These are phyloP conservation scores for Pulveroboletus sp. DNA, from an alignment of 768 basidiomycete species.

Conservation along the genomic window DNA sequence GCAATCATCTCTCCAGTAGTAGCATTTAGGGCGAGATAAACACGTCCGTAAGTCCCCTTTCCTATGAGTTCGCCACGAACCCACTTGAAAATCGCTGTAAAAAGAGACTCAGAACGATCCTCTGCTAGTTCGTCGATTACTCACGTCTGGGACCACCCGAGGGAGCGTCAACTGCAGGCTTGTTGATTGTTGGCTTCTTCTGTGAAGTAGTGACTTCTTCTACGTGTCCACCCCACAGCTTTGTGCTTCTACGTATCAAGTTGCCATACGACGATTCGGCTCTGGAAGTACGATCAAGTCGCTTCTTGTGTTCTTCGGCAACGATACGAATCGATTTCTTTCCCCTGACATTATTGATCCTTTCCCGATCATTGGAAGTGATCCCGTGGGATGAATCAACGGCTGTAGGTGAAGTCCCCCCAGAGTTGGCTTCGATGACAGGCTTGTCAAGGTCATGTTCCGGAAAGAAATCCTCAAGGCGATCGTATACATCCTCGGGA, in stretches of 20 bases:
- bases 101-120: slow-evolving; percentile 15
- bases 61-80: slow-evolving; percentile 97
- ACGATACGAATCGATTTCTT: slow-evolving; percentile 93
- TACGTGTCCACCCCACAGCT: slow-evolving; percentile 89
- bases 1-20: slow-evolving; percentile 99
- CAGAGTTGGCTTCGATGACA: slow-evolving; percentile 81
- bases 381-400: slow-evolving; percentile 46
- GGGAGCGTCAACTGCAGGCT: slow-evolving; percentile 52
- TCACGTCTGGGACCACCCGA: slow-evolving; percentile 63
- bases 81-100: slow-evolving; percentile 90
- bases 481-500: slow-evolving; percentile 89
- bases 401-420: slow-evolving; percentile 72
- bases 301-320: slow-evolving; percentile 80
- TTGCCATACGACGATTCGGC: slow-evolving; percentile 48
- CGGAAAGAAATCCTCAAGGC: slow-evolving; percentile 93
- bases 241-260: slow-evolving; percentile 77
- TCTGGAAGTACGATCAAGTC: slow-evolving; percentile 65
- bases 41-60: slow-evolving; percentile 93
- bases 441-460: slow-evolving; percentile 95
- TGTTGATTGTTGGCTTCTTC: slow-evolving; percentile 41
- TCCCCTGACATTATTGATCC: slow-evolving; percentile 47
- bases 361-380: slow-evolving; percentile 29
- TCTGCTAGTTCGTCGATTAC: slow-evolving; percentile 28
- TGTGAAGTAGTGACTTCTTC: slow-evolving; percentile 88
- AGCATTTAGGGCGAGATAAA: slow-evolving; percentile 93